Percentiles rank a stretch among this genome's conserved stretches.
Conservation (phyloP, 352 stramenopile species). For the Phytophthora pinifolia region DNA sequence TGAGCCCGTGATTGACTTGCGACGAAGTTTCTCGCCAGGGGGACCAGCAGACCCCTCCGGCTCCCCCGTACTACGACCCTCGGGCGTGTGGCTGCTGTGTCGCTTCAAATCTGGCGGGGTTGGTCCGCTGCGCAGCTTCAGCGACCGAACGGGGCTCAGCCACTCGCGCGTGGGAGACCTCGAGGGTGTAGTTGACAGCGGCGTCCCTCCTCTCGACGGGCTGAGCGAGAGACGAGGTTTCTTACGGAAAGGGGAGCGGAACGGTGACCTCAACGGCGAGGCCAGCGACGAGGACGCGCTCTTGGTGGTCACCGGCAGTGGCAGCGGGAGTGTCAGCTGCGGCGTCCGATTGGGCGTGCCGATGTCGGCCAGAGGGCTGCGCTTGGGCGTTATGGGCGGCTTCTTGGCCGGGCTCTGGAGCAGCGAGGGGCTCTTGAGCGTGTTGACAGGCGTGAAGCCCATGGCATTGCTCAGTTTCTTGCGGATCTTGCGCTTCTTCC, state of each 20-base stretch:
- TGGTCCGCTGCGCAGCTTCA: slow-evolving; percentile 35
- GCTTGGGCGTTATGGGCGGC: slow-evolving; percentile 36
- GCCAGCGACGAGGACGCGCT: slow-evolving; percentile 33
- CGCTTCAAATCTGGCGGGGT: slow-evolving; percentile 39
- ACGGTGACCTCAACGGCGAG: slow-evolving; percentile 65
- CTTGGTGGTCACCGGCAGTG: slow-evolving; percentile 49
- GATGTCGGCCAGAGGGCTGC: slow-evolving; percentile 45
- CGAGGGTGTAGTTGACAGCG: slow-evolving; percentile 18
- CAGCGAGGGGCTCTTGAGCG: slow-evolving; percentile 49
- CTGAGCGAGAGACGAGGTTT: slow-evolving; percentile 44
- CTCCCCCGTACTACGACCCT: slow-evolving; percentile 20
- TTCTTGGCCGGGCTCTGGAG: slow-evolving; percentile 44
- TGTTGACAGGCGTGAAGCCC: slow-evolving; percentile 74
- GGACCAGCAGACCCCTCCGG: slow-evolving; percentile 14
- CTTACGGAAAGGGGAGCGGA: slow-evolving; percentile 78
- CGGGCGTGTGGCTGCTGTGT: slow-evolving; percentile 19
- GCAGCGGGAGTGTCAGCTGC: slow-evolving; percentile 40
- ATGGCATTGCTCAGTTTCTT: slow-evolving; percentile 57
- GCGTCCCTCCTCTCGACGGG: slow-evolving; percentile 24
- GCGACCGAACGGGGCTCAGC: slow-evolving; percentile 58
- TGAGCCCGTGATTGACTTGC: slow-evolving; percentile 29
- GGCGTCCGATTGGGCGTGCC: slow-evolving; percentile 52
- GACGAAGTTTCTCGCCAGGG: slow-evolving; percentile 23
- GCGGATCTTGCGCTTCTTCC: slow-evolving; percentile 83
- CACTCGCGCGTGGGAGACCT: slow-evolving; percentile 51